Percentiles rank a stretch among this genome's conserved stretches.
phyloP scores from a whole-genome alignment of 495 filamentous ascomycete genomes.

The Aspergillus cristatus region DNA sequence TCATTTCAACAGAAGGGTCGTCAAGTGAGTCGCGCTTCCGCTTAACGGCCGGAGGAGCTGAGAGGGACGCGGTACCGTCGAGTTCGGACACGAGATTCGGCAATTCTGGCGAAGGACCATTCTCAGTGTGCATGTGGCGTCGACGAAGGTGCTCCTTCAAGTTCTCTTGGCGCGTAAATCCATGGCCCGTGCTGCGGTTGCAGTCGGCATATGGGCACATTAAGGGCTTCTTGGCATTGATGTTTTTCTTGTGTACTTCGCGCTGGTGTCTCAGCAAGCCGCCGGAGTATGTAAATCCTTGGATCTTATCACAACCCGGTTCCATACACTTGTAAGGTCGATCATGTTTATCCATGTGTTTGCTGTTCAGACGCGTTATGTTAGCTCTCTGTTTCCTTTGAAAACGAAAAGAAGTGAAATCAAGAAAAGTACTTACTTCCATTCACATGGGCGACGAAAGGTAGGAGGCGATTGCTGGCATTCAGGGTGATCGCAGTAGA shows the following conservation, averaged over 20 bases:
- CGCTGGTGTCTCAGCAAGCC: conserved; percentile 81
- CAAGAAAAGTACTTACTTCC: conserved; percentile 59
- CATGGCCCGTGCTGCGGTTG: conserved; percentile 71
- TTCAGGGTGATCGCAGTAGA: conserved; percentile 55
- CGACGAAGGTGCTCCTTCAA: conserved; percentile 82
- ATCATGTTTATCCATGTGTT: conserved; percentile 97
- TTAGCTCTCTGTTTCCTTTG: conserved; percentile 7
- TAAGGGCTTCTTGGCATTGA: conserved; percentile 70
- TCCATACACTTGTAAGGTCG: conserved; percentile 77
- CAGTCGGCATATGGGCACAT: conserved; percentile 78
- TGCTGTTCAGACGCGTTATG: conserved; percentile 40
- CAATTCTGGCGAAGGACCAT: conserved; percentile 27
- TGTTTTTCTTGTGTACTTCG: conserved; percentile 82
- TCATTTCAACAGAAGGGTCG: conserved; percentile 15
- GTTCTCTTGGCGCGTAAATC: conserved; percentile 86
- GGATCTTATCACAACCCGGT: conserved; percentile 72
- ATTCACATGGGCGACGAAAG: conserved; percentile 82
- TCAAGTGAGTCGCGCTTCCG: conserved; percentile 39
- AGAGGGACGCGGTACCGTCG: conserved; percentile 19
- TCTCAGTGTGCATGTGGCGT: conserved; percentile 57
- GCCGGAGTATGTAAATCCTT: conserved; percentile 88
- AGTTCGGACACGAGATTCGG: conserved; percentile 21
- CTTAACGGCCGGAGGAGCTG: conserved; percentile 22
- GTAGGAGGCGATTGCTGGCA: conserved; percentile 47
- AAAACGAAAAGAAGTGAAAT: neutral